Base-by-base conservation (phyloP, 2,329 filamentous ascomycete genomes). In the Pseudogymnoascus destructans region DNA sequence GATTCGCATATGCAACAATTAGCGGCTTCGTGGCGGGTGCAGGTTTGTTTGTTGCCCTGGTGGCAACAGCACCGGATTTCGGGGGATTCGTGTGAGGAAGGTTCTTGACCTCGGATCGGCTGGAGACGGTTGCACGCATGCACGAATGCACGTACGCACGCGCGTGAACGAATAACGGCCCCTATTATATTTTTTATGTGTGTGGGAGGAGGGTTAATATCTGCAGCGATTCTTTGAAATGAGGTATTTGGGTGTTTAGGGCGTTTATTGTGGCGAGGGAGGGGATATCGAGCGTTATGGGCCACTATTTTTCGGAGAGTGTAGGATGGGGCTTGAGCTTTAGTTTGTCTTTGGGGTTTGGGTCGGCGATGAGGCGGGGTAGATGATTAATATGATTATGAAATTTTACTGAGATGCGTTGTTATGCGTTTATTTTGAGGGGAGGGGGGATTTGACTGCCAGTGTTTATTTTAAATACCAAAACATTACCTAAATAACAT, bases 381-480 rank as follows among this genome's bases (percentile, higher is more conserved):
- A 52, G 46, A 52, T 52, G 25, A 52, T 52, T 52, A 52, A 32
- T 52, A 52, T 52, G 23, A 52, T 52, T 52, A 52, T 52, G 46
- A 52, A 49, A 19, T 52, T 52, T 52, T 52, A 52, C 19, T 32
- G 46, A 52, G 25, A 32, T 30, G 6, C 46, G 30, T 30, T 52
- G 42, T 25, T 13, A 1, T 30, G 46, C 5, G 11, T 52, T 32
- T 30, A 19, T 52, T 17, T 13, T 13, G 25, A 19, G n/a, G 10
- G 23, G 15, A 17, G n/a, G 19, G 9, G 46, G 17, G 9, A 25
- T 25, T 25, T 46, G 38, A n/a, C n/a, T n/a, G n/a, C n/a, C n/a
- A n/a, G n/a, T n/a, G n/a, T n/a, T n/a, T n/a, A n/a, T n/a, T n/a
- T n/a, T n/a, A n/a, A n/a, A n/a, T n/a, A n/a, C n/a, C n/a, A n/a